Base-by-base conservation (phyloP, 345 rosid genomes). In the Eutrema yunnanense region DNA sequence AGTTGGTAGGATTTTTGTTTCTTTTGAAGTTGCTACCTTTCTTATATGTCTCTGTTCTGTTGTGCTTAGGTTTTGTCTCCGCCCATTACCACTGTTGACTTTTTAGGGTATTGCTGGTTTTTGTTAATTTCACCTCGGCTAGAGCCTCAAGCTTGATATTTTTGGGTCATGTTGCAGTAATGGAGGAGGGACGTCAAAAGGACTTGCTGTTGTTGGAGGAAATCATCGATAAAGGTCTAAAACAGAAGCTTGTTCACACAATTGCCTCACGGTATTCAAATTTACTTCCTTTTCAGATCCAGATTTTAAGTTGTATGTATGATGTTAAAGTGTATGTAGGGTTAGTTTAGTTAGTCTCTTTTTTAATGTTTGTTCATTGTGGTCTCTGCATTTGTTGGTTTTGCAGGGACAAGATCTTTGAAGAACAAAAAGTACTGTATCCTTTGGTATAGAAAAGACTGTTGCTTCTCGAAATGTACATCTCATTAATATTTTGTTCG, bases 401-500 rank as follows among this genome's bases (percentile, higher is more conserved):
- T 74, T 81, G 72, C 87, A 92, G 99, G 86, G 96, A 95, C 84
- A 92, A 88, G 79, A 79, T 95, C 71, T 92, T 92, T 62, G 98
- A 83, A 43, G 87, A 88, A 73, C 90, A 88, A 71, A 90, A 92
- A 67, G 61, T 69, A 70, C 82, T 92, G 97, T 95, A 95, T 90
- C 97, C 99, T 88, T 83, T 67, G 29, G 14, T 40, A 26, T 57
- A 2, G 8, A 42, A 51, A 53, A 52, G 13, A 40, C 47, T 19
- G 14, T 41, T 60, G 16, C 16, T 67, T 51, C n/a, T 59, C n/a
- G 14, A 9, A 19, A n/a, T 63, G 32, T 62, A n/a, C 48, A 49
- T 69, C 38, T 72, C 40, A 2, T 51, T 33, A 2, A 19, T 14
- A 9, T 22, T 54, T 64, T 50, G 14, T 44, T 16, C 34, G 69